Percentiles rank a stretch among this genome's conserved stretches.
phyloP scores from a whole-genome alignment of 2,329 filamentous ascomycete species.

The Stachybotrys chartarum region DNA sequence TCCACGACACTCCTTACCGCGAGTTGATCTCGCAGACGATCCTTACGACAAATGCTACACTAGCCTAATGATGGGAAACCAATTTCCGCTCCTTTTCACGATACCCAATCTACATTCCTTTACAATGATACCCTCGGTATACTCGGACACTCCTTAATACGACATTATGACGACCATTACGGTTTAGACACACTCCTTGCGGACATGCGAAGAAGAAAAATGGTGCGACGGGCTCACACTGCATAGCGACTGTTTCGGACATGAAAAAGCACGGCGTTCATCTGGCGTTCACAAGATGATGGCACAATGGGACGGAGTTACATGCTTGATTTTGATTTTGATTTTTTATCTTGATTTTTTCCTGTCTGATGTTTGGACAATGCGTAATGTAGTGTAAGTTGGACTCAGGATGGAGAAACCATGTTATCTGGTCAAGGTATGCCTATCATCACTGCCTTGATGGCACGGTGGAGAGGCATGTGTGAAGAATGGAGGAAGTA shows the following conservation, averaged over 20 bases:
- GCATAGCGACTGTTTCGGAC: conserved; percentile 44
- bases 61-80: not conserved
- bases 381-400: not conserved
- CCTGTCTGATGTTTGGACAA: not conserved
- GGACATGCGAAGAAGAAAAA: conserved; percentile 21
- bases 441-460: not conserved
- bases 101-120: conserved; percentile 22
- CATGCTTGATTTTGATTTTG: conserved; percentile 3
- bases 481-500: no score
- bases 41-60: conserved; percentile 13
- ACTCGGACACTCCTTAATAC: conserved; percentile 25
- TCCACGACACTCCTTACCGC: conserved; percentile 15
- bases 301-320: conserved; percentile 7
- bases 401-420: not conserved
- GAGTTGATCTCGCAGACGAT: conserved; percentile 24
- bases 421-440: not conserved
- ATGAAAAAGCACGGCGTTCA: conserved; percentile 16
- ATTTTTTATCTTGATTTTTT: not conserved
- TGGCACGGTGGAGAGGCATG: not conserved
- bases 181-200: conserved; percentile 40
- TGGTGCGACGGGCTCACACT: conserved; percentile 28
- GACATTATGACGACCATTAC: conserved; percentile 27
- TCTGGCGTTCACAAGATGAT: conserved; percentile 7
- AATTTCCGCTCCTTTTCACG: conserved; percentile 22
- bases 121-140: conserved; percentile 20